Evolutionary conservation across 1,284 basidiomycete genomes (phyloP), one percentile per base, ranked within the genome.

Genomic region (Ceratobasidium sp.): DNA sequence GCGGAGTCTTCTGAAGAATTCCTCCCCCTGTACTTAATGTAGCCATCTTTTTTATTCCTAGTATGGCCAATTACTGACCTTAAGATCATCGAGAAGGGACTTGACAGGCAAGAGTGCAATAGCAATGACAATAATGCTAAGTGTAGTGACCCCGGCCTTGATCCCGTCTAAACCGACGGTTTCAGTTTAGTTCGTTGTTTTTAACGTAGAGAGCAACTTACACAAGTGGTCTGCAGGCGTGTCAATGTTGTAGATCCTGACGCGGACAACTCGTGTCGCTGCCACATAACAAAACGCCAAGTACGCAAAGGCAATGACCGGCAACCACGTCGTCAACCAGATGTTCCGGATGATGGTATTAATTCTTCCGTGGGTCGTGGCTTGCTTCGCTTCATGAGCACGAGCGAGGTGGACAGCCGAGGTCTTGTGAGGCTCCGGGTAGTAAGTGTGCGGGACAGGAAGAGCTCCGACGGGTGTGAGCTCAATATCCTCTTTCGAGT

Each of bases 81-180:
- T 85, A 39, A 87, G 83, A 63, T 85, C 86, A 60, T 86, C 86
- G 0, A 86, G 86, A 15, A 76, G 61, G 18, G 60, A 51, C 53
- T 77, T 77, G 40, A 67, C 61, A 26, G 73, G 73, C 26, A 77
- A 40, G 10, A 77, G 53, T 5, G 73, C 73, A n/a, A 67, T n/a
- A 13, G 51, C 51, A 15, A 77, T 56, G 33, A 77, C n/a, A 6
- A 77, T 53, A 56, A 77, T 77, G 40, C 60, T 77, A 13, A 77
- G 40, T 2, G 73, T 77, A 2, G 73, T 77, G 3, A 77, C 73
- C 2, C 73, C 73, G 26, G 73, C 73, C 63, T 77, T 77, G n/a
- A 77, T 77, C 12, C 58, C 63, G 42, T 49, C 73, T 77, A n/a
- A 33, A 67, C 10, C 10, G n/a, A 42, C 9, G 1, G 39, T 40